These are phyloP conservation scores for Mycena crocata DNA, from an alignment of 768 basidiomycete species.

Conservation along the genomic window DNA sequence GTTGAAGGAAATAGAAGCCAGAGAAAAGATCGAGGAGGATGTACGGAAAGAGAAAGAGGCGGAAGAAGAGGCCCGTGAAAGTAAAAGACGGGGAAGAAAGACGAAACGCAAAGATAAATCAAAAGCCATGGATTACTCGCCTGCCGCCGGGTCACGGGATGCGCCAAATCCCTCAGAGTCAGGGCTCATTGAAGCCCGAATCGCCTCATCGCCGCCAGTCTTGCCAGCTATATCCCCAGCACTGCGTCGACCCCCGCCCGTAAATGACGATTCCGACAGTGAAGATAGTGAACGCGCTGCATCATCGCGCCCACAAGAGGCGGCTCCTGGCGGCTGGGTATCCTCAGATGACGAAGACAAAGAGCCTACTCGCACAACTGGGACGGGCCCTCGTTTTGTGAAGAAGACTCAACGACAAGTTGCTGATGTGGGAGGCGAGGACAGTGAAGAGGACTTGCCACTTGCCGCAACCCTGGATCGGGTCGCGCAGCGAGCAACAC, in stretches of 20 bases:
- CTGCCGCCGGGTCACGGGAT: constrained; percentile 17
- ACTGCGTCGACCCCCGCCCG: constrained; percentile 52
- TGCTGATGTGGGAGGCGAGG: constrained; percentile 49
- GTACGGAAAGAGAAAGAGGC: constrained; percentile 59
- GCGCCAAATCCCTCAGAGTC: constrained; percentile 23
- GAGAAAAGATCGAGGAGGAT: constrained; percentile 70
- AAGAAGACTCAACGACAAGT: constrained; percentile 40
- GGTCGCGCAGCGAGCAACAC: constrained; percentile 58
- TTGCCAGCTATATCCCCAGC: constrained; percentile 58
- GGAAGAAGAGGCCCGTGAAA: constrained; percentile 58
- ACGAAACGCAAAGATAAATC: constrained; percentile 47
- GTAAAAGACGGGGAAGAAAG: constrained; percentile 59
- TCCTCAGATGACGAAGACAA: constrained; percentile 76
- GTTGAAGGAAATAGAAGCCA: constrained; percentile 79
- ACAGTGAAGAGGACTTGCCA: constrained; percentile 87
- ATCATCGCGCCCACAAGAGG: constrained; percentile 26
- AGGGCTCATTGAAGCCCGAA: constrained; percentile 40
- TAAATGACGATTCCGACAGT: constrained; percentile 64
- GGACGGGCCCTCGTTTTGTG: constrained; percentile 66
- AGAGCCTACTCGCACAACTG: constrained; percentile 66
- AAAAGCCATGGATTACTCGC: constrained; percentile 12
- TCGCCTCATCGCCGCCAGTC: constrained; percentile 55
- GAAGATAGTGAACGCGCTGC: constrained; percentile 58
- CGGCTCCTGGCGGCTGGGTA: constrained; percentile 55
- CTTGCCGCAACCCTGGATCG: constrained; percentile 72